These are phyloP conservation scores for Phytopythium cucurbitacearum DNA, from an alignment of 352 stramenopile species.

Conservation along the genomic window DNA sequence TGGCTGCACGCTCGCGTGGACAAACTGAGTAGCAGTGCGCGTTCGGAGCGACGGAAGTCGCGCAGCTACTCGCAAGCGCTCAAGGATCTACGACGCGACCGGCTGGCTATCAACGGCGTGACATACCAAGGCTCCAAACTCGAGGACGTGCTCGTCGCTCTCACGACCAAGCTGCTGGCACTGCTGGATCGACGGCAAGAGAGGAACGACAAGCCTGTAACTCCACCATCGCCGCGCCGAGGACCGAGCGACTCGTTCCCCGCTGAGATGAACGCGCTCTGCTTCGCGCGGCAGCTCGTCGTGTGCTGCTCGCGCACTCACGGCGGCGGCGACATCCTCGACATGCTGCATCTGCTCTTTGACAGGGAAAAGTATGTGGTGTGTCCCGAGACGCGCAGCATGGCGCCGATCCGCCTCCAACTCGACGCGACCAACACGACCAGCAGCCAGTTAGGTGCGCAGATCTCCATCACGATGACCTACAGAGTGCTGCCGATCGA, in stretches of 20 bases:
- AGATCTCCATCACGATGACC: slow-evolving; percentile 37
- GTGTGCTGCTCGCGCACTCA: slow-evolving; percentile 60
- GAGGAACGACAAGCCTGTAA: not conserved
- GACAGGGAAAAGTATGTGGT: slow-evolving; percentile 42
- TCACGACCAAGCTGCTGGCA: slow-evolving; percentile 12
- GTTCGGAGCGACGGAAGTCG: slow-evolving; percentile 37
- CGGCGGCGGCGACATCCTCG: slow-evolving; percentile 61
- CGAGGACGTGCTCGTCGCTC: slow-evolving; percentile 24
- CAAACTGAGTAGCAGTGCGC: slow-evolving; percentile 20
- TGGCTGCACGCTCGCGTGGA: slow-evolving; percentile 58
- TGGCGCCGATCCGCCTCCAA: slow-evolving; percentile 37
- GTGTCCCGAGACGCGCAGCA: slow-evolving; percentile 37
- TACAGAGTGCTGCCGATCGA: slow-evolving; percentile 32
- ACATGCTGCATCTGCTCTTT: slow-evolving; percentile 53
- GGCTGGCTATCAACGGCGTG: slow-evolving; percentile 47
- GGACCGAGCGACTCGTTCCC: not conserved
- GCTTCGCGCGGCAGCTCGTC: slow-evolving; percentile 50
- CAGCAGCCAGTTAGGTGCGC: slow-evolving; percentile 4
- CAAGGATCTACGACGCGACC: slow-evolving; percentile 64
- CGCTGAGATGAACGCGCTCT: slow-evolving; percentile 44
- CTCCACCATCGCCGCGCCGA: not conserved
- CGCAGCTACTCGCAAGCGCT: slow-evolving; percentile 51
- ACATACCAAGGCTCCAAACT: slow-evolving; percentile 26
- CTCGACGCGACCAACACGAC: slow-evolving; percentile 1
- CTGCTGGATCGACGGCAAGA: not conserved